Conservation (phyloP, 1,284 basidiomycete species). For the Trichosporon coremiiforme region DNA sequence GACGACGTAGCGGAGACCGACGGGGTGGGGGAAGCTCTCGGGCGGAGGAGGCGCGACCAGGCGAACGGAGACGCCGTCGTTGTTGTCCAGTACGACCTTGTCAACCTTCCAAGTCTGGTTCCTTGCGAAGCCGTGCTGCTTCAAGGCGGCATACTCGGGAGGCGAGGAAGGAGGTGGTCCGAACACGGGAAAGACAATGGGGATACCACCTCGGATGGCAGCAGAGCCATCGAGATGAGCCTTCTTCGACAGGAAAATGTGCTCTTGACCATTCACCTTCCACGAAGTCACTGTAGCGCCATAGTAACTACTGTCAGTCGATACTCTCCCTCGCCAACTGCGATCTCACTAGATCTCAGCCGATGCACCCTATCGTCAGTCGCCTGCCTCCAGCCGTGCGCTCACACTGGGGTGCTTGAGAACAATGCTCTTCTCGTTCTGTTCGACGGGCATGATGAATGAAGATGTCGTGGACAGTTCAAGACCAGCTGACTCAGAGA, state of each 20-base stretch:
- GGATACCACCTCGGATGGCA: conserved; percentile 78
- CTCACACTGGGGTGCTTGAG: conserved; percentile 47
- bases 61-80: conserved; percentile 69
- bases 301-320: conserved; percentile 59
- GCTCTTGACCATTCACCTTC: conserved; percentile 62
- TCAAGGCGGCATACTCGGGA: conserved; percentile 65
- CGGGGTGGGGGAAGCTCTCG: conserved; percentile 64
- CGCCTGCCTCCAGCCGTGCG: not conserved
- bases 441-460: conserved; percentile 50
- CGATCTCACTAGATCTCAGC: conserved; percentile 62
- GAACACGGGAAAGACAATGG: conserved; percentile 81
- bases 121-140: conserved; percentile 83
- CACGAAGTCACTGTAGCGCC: conserved; percentile 69
- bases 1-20: conserved; percentile 74
- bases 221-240: conserved; percentile 72
- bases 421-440: conserved; percentile 47
- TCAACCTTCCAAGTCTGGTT: conserved; percentile 71
- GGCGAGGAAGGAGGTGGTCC: conserved; percentile 64
- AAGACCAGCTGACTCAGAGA: not conserved
- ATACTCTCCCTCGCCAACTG: not conserved
- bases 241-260: conserved; percentile 79
- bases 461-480: not conserved
- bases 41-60: conserved; percentile 66
- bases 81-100: conserved; percentile 67
- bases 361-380: conserved; percentile 64